Evolutionary conservation across 2,329 filamentous ascomycete genomes (phyloP).

Genomic region (Ceratocystis papillata): DNA sequence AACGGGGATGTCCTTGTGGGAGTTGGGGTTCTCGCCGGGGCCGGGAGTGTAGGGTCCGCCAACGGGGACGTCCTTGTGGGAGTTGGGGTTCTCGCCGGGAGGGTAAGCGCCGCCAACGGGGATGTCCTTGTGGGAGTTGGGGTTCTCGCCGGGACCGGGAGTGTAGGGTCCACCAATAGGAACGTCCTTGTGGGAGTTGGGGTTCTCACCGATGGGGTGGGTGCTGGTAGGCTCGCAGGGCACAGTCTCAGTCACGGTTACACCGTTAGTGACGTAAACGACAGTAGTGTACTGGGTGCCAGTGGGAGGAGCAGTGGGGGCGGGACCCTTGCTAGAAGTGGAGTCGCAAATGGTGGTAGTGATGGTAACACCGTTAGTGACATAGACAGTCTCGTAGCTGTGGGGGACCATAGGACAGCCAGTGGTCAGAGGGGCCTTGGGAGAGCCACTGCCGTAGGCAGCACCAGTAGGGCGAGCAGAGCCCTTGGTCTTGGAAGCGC

Average conservation of each 20-base stretch:
- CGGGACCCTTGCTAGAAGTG: not conserved
- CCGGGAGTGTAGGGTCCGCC: not conserved
- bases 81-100: not conserved
- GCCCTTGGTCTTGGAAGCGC: not conserved
- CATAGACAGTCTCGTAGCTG: constrained; percentile 6
- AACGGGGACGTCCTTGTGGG: not conserved
- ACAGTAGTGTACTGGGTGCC: constrained; percentile 3
- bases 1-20: not conserved
- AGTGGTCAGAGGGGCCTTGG: too few relatives aligned
- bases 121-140: not conserved
- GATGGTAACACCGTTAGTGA: constrained; percentile 15
- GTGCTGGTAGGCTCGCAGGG: constrained; percentile 9
- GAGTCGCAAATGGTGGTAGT: constrained; percentile 14
- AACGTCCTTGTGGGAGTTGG: not conserved
- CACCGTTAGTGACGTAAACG: constrained; percentile 10
- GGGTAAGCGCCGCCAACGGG: not conserved
- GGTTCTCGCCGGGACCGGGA: not conserved
- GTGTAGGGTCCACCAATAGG: not conserved
- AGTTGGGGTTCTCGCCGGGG: not conserved
- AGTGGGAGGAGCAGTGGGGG: not conserved
- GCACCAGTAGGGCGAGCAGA: not conserved
- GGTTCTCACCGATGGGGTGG: not conserved
- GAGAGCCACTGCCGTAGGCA: not conserved
- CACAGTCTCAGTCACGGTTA: constrained; percentile 12
- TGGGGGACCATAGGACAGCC: not conserved